A percentile compares a stretch with the other conserved stretches of the same genome.
Conservation (phyloP, 1,139 yeast genomes). For the Debaryomyces psychrophilus region DNA sequence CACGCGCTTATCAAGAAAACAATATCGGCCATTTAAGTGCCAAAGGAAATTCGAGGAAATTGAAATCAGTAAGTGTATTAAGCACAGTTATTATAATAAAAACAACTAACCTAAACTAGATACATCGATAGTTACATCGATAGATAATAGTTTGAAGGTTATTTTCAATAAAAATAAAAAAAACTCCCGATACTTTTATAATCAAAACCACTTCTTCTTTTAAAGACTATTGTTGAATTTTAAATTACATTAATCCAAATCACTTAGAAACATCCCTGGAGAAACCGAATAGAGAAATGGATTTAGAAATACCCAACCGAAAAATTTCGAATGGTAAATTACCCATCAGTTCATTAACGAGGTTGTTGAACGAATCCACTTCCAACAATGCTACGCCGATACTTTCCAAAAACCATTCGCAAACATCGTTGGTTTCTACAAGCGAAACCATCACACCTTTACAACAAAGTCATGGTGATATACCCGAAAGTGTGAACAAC, state of each 20-base stretch:
- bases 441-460: slow-evolving; percentile 11
- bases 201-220: background rate
- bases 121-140: too few species aligned
- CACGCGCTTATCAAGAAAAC: slow-evolving; percentile 11
- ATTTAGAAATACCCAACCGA: slow-evolving; percentile 13
- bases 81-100: background rate
- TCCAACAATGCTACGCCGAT: slow-evolving; percentile 31
- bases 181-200: background rate
- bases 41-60: slow-evolving; percentile 5
- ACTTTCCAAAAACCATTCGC: slow-evolving; percentile 29
- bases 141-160: background rate
- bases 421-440: slow-evolving; percentile 23
- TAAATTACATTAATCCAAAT: background rate
- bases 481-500: background rate
- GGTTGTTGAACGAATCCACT: slow-evolving; percentile 44
- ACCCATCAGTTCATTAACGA: slow-evolving; percentile 44
- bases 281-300: slow-evolving; percentile 7
- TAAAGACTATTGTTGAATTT: background rate
- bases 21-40: slow-evolving; percentile 3
- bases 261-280: background rate
- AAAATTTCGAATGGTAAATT: slow-evolving; percentile 17
- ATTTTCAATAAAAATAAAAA: background rate
- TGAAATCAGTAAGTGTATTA: background rate
- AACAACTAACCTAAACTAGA: too few species aligned
- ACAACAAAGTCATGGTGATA: background rate